Evolutionary conservation across 1,139 yeast species (phyloP), one percentile per base, ranked within the genome.

Genomic region (Yamadazyma epiphylla): DNA sequence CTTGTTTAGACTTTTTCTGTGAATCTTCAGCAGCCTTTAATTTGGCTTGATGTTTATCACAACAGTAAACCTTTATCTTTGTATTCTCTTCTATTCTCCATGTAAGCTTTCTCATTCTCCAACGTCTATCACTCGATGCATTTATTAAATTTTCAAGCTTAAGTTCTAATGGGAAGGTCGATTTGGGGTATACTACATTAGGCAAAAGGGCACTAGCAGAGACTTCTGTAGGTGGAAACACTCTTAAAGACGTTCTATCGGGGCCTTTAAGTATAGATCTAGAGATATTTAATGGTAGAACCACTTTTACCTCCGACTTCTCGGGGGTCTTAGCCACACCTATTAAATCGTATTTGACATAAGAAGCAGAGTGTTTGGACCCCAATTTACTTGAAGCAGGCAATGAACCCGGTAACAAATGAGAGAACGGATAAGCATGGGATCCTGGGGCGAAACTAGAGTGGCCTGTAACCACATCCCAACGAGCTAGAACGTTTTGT

Each of bases 361-460:
- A 64, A 0, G 80, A 65, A 25, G 70, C 64, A 3, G 79, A 64
- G 26, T 70, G 64, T 4, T 78, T 63, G 3, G 67, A 60, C 2
- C 85, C 85, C 13, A 83, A 51, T 24, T 73, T 64, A 11, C 85
- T 65, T 1, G 95, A 74, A 1, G 95, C 88, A 0, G 98, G 96
- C 19, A 88, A 55, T n/a, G 83, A 67, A 0, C 99, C 98, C 0
- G 96, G 95, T 10, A 91, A 55, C 25, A 94, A 60, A 54, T 88
- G 89, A n/a, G 95, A 83, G 52, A 94, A 91, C 2, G 98, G 99
- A 51, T 86, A 91, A 2, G 86, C 88, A 48, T 91, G 96, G 14
- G 70, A 64, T 1, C 91, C 94, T 8, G 68, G 56, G 2, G 75
- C 59, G 42, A 87, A 74, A 5, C 66, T 60, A 3, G 80, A 70